Evolutionary conservation across 139 green algal species (phyloP).

Genomic region (Chlorella sp.): DNA sequence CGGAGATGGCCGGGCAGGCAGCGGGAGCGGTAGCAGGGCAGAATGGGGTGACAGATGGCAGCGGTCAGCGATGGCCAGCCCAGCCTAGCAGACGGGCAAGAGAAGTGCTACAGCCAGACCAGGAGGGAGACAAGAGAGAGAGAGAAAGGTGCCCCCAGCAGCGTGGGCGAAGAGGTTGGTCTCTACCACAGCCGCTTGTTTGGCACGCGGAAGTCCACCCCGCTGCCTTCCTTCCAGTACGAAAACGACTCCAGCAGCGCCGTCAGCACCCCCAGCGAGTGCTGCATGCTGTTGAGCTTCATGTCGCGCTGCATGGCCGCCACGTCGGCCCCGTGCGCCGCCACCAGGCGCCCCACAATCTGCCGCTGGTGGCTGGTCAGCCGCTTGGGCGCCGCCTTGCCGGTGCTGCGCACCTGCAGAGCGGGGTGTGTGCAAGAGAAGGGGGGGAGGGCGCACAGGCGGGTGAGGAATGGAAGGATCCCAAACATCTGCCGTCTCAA

Average conservation of each 20-base stretch:
- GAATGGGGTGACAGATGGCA: too few relatives aligned
- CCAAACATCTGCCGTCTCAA: too few relatives aligned
- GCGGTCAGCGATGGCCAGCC: too few relatives aligned
- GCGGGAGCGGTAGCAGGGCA: too few relatives aligned
- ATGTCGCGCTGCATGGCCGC: constrained; percentile 57
- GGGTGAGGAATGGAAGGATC: neutral
- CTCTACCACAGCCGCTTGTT: constrained; percentile 48
- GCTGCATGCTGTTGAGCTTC: constrained; percentile 71
- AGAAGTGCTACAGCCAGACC: too few relatives aligned
- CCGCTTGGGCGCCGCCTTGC: constrained; percentile 51
- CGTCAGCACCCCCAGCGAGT: constrained; percentile 45
- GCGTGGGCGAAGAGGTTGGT: too few relatives aligned
- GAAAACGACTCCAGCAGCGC: constrained; percentile 43
- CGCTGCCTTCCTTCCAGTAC: constrained; percentile 29
- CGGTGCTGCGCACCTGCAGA: constrained; percentile 32
- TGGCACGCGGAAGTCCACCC: constrained; percentile 53
- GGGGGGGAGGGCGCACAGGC: neutral
- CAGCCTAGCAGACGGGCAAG: too few relatives aligned
- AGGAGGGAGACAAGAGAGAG: neutral
- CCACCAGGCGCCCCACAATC: constrained; percentile 46
- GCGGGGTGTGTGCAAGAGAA: neutral
- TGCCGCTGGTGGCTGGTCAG: constrained; percentile 54
- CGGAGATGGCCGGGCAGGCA: neutral
- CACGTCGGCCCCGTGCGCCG: constrained; percentile 47
- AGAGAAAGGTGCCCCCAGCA: too few relatives aligned